A percentile compares a stretch with the other conserved stretches of the same genome.
These are phyloP conservation scores for Dactylonectria macrodidyma DNA, from an alignment of 2,329 filamentous ascomycete genomes.

Conservation along the genomic window DNA sequence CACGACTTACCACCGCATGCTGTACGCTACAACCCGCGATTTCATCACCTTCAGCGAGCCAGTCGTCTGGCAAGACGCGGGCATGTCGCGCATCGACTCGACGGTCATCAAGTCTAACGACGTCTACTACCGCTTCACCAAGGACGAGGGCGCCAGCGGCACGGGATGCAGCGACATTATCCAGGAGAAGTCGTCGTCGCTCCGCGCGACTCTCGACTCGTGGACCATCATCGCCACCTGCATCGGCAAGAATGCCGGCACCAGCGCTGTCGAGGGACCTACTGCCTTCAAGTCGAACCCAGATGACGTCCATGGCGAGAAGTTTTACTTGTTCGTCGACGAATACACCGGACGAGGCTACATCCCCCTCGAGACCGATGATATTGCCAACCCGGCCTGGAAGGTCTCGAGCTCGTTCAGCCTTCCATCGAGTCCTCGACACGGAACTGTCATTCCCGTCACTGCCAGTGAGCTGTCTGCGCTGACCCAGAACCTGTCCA, in stretches of 20 bases:
- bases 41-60: constrained; percentile 65
- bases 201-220: constrained; percentile 57
- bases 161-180: constrained; percentile 70
- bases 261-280: constrained; percentile 64
- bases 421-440: constrained; percentile 65
- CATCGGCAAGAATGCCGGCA: constrained; percentile 66
- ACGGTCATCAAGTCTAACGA: constrained; percentile 61
- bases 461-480: constrained; percentile 54
- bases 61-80: constrained; percentile 66
- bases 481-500: constrained; percentile 19
- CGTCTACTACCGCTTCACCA: constrained; percentile 68
- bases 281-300: constrained; percentile 67
- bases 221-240: constrained; percentile 64
- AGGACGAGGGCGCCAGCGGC: constrained; percentile 64
- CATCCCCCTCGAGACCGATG: constrained; percentile 65
- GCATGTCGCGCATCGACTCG: constrained; percentile 66
- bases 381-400: constrained; percentile 66
- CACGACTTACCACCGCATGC: constrained; percentile 65
- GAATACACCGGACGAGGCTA: constrained; percentile 67
- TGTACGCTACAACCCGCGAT: constrained; percentile 65
- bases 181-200: constrained; percentile 61
- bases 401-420: constrained; percentile 61
- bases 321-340: constrained; percentile 70
- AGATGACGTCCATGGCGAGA: constrained; percentile 64
- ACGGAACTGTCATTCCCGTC: constrained; percentile 68